Base-by-base conservation (phyloP, 805 yeast genomes). In the Candida patagonica region DNA sequence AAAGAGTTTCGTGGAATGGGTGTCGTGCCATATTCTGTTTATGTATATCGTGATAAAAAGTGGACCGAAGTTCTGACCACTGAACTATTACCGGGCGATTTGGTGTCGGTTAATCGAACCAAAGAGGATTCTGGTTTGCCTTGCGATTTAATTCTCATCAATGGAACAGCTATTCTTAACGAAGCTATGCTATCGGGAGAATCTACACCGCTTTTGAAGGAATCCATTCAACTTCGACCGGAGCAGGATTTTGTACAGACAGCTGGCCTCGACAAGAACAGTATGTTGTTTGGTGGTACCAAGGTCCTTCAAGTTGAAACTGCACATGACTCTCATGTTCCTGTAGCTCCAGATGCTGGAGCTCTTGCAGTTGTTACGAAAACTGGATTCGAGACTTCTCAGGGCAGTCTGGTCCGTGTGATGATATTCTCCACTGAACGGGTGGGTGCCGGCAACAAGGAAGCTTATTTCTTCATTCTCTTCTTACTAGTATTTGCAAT, bases 181-280 rank as follows among this genome's bases (percentile, higher is more conserved):
- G 98, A 92, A 70, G 98, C 98, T 19, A 92, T 92, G 98, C 77
- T 92, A 42, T 85, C 96, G 4, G 98, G 98, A 60, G 98, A 92
- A 66, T 87, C 96, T 5, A 92, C 98, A 32, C 98, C 98, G 5
- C 68, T 92, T 51, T 75, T 92, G 57, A 92, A 92, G 57, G 98
- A 92, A 63, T 83, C 95, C 2, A 75, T 88, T 48, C 77, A 76
- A 48, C 73, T 84, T 51, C 83, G 98, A 64, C 94, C 94, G 21
- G 63, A 68, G 24, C 62, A 70, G 15, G 95, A 84, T 42, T 51
- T 49, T 6, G 67, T 87, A 48, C 83, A 83, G 47, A 65, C 80
- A 2, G 92, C 85, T 43, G 88, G 94, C 26, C 56, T 85, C 34
- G 98, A 92, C 62, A 86, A 86, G 61, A 88, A 87, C 62, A 75